A percentile compares a stretch with the other conserved stretches of the same genome.
phyloP scores from a whole-genome alignment of 1,284 basidiomycete species.

The Cutaneotrichosporon cyanovorans region DNA sequence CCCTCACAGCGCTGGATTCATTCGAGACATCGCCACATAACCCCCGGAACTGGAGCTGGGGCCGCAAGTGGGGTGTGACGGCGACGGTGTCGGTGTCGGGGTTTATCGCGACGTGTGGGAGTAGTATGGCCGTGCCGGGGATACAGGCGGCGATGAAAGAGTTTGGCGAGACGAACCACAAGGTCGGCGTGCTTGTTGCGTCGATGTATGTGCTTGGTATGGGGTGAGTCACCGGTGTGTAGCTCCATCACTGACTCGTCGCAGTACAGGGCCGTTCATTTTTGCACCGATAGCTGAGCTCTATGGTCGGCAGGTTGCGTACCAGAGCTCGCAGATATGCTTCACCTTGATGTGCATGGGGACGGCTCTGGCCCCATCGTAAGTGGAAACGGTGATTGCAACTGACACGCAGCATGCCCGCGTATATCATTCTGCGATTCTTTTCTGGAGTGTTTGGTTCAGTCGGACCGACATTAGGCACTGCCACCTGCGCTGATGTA shows the following conservation, averaged over 20 bases:
- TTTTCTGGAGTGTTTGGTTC: slow-evolving; percentile 41
- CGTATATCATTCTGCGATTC: slow-evolving; percentile 39
- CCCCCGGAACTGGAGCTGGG: slow-evolving; percentile 34
- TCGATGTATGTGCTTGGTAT: slow-evolving; percentile 41
- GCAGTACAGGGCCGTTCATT: slow-evolving; percentile 45
- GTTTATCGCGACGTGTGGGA: slow-evolving; percentile 40
- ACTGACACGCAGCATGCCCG: slow-evolving; percentile 27
- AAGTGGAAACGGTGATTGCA: slow-evolving; percentile 1
- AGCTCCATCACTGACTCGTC: slow-evolving; percentile 14
- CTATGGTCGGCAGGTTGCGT: slow-evolving; percentile 46
- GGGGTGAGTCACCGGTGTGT: slow-evolving; percentile 26
- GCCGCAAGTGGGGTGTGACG: slow-evolving; percentile 29
- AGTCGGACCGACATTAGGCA: slow-evolving; percentile 39
- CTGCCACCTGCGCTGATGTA: slow-evolving; percentile 44
- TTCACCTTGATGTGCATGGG: slow-evolving; percentile 42
- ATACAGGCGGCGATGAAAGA: slow-evolving; percentile 29
- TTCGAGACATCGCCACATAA: slow-evolving; percentile 25
- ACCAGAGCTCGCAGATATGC: slow-evolving; percentile 27
- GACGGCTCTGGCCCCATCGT: slow-evolving; percentile 35
- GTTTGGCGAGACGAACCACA: slow-evolving; percentile 31
- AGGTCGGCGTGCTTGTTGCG: slow-evolving; percentile 36
- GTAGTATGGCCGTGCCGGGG: slow-evolving; percentile 39
- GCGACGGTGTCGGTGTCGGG: slow-evolving; percentile 37
- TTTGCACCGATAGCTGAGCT: slow-evolving; percentile 49
- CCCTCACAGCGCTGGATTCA: slow-evolving; percentile 20